These are phyloP conservation scores for Capillidium rhysosporum DNA, from an alignment of 371 early-diverging fungal genomes.

Conservation along the genomic window DNA sequence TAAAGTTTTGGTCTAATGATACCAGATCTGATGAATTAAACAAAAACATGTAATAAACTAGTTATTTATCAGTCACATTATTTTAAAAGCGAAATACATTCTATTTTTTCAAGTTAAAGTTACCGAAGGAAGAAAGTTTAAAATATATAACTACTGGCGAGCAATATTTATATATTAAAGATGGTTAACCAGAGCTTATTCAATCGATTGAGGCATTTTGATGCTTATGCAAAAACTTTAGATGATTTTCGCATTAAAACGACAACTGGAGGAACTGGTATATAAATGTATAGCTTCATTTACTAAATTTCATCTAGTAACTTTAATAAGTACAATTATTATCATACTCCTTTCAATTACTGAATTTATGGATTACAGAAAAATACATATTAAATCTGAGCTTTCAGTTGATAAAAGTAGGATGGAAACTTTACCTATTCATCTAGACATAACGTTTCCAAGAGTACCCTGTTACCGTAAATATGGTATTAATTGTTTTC, in stretches of 20 bases:
- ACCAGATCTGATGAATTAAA: too few species aligned
- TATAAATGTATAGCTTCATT: not conserved
- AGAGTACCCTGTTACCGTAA: constrained; percentile 76
- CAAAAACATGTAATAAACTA: too few species aligned
- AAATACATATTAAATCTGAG: constrained; percentile 40
- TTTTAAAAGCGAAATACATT: too few species aligned
- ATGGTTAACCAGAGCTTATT: not conserved
- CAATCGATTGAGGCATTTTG: constrained; percentile 36
- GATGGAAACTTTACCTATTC: constrained; percentile 74
- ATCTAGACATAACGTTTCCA: constrained; percentile 79
- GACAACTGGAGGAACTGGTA: constrained; percentile 62
- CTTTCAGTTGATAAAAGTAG: constrained; percentile 68
- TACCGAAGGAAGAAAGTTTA: too few species aligned
- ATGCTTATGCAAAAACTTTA: constrained; percentile 89
- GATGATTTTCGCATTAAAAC: constrained; percentile 90
- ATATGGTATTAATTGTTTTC: constrained; percentile 6
- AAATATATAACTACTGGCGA: too few species aligned
- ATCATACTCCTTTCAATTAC: constrained; percentile 52
- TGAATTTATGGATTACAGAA: constrained; percentile 62
- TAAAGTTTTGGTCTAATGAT: too few species aligned
- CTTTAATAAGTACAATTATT: constrained; percentile 47
- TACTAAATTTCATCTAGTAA: constrained; percentile 30
- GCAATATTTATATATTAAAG: too few species aligned
- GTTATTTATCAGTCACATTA: too few species aligned
- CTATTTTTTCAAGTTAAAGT: too few species aligned